A percentile compares a stretch with the other conserved stretches of the same genome.
Evolutionary conservation across 805 yeast genomes (phyloP).

Genomic region (Lipomyces kockii): DNA sequence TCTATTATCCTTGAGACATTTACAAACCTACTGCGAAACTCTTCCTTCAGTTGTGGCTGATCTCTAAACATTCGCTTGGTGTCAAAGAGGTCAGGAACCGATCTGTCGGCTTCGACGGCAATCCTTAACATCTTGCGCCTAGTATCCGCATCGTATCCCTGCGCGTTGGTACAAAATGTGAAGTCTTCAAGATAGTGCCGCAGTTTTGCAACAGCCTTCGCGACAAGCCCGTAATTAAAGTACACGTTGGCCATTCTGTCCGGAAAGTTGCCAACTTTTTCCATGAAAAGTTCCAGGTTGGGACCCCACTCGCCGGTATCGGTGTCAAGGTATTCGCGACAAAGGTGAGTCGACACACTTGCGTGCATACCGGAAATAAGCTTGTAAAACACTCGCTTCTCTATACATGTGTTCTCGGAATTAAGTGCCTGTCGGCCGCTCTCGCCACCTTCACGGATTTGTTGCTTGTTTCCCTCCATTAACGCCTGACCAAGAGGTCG

Average conservation of each 20-base stretch:
- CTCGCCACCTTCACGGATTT: conserved; percentile 41
- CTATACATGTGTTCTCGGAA: conserved; percentile 67
- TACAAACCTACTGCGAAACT: conserved; percentile 81
- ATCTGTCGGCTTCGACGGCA: conserved; percentile 43
- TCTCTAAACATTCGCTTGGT: conserved; percentile 55
- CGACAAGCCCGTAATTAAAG: conserved; percentile 86
- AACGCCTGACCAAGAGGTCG: conserved; percentile 36
- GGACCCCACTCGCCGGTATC: conserved; percentile 83
- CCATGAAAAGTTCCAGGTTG: conserved; percentile 78
- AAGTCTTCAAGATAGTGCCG: conserved; percentile 57
- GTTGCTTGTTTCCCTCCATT: conserved; percentile 37
- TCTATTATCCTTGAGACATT: conserved; percentile 95
- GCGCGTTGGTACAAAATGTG: conserved; percentile 51
- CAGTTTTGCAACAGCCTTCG: conserved; percentile 77
- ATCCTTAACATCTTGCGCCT: conserved; percentile 52
- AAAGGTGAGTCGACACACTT: conserved; percentile 88
- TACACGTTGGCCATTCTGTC: conserved; percentile 89
- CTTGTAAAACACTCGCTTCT: conserved; percentile 86
- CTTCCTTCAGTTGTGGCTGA: conserved; percentile 65
- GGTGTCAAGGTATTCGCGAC: conserved; percentile 77
- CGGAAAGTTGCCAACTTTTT: conserved; percentile 85
- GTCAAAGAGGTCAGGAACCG: conserved; percentile 49
- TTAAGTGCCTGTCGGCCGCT: conserved; percentile 43
- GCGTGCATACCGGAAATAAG: conserved; percentile 93
- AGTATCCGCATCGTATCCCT: conserved; percentile 52